Base-by-base conservation (phyloP, 2,329 filamentous ascomycete species). In the Pestalotiopsis sp. region DNA sequence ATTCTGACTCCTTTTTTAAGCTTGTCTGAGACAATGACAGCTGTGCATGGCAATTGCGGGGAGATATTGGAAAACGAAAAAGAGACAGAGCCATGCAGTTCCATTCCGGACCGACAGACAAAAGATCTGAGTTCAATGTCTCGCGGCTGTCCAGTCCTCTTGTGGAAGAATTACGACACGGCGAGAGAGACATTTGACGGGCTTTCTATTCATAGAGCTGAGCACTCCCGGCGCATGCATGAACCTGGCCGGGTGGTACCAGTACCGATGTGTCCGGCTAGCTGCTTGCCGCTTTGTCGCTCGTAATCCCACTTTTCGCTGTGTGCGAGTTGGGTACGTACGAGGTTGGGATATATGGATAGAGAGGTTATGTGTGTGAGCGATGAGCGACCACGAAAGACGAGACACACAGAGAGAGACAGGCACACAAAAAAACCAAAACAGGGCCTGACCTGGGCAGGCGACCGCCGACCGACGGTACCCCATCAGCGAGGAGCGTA, bases 1-100 rank as follows among this genome's bases (percentile, higher is more conserved):
- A 45, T 66, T 49, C 9, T 23, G 62, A 65, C 38, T 65, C 62
- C 64, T 56, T 58, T 41, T 66, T 57, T 58, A 58, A 66, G 49
- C 56, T 59, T 59, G 65, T 66, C 65, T 66, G 27, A 66, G 65
- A 60, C 65, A 59, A 17, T 66, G 65, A 45, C 57, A 45, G 57
- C 23, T 66, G 56, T 66, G 31, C 59, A 62, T 62, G 36, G 31
- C 36, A 61, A 66, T 66, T 41, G 38, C 52, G n/a, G 65, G 23
- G 52, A n/a, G 31, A 14, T 65, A 31, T 52, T 49, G 40, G 38
- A 20, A 23, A 20, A 23, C 20, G 20, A 45, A 7, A 59, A 31
- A 12, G 17, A 52, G 20, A n/a, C 3, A n/a, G 20, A 52, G 45
- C 14, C 45, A 52, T n/a, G 31, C 31, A 36, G 31, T 52, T n/a